Evolutionary conservation across 768 basidiomycete genomes (phyloP), one percentile per base, ranked within the genome.

Genomic region (Trametes gibbosa): DNA sequence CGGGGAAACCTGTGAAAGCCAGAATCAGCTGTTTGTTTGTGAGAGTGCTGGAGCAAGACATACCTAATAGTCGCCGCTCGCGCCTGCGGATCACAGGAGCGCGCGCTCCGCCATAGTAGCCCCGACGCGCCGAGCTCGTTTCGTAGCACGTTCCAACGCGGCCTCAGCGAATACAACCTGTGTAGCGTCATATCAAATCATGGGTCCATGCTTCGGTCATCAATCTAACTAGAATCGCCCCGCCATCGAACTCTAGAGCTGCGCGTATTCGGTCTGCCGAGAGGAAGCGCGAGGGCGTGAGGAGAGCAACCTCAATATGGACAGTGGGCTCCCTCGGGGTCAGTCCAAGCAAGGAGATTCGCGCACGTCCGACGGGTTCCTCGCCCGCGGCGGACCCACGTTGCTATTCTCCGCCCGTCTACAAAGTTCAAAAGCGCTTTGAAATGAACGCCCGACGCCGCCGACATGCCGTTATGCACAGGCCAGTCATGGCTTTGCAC

Each of bases 181-280:
- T 19, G 29, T 29, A 42, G 59, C 62, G 55, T 63, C 62, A 66
- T 65, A 34, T 50, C 46, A 58, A 32, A 55, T 58, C 62, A 54
- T 25, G 40, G 19, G 41, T 53, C 35, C 52, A 40, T 35, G 43
- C 49, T 47, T 56, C 62, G 65, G 59, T 56, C 64, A 66, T 66
- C 65, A 63, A 66, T 66, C 65, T 61, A 52, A 49, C 62, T 63
- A 58, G 59, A 65, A 65, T 61, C 55, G 52, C 59, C 57, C 41
- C 55, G 52, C 42, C 54, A 53, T 54, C 58, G 64, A 65, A 60
- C 61, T 51, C 59, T 62, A 50, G 58, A 47, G 62, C 62, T 56
- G 58, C 59, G 58, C 45, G 42, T 54, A 58, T 47, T 37, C n/a
- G n/a, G 42, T 34, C 23, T 43, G 52, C 62, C 51, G 62, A 50